Evolutionary conservation across 2,329 filamentous ascomycete species (phyloP).

Genomic region (Gaeumannomyces sp.): DNA sequence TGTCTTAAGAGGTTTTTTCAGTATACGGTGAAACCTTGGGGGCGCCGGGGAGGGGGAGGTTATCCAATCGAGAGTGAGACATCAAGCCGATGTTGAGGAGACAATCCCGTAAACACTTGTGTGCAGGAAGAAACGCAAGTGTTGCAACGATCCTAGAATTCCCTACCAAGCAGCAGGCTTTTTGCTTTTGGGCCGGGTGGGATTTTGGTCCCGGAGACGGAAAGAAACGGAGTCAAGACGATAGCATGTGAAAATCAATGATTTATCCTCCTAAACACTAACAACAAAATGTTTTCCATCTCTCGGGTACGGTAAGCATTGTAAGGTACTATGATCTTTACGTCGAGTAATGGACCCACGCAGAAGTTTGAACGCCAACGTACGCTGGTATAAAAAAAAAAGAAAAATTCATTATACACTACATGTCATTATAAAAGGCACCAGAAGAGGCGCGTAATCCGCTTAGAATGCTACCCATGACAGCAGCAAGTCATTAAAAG

Average conservation of each 20-base stretch:
- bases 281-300: neutral
- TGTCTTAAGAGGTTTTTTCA: neutral
- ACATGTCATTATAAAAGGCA: neutral
- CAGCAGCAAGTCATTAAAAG: neutral
- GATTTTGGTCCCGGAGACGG: neutral
- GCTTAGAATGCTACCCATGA: neutral
- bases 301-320: neutral
- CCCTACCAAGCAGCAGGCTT: neutral
- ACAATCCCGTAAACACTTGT: neutral
- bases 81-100: neutral
- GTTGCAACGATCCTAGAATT: neutral
- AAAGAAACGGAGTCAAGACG: neutral
- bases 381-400: neutral
- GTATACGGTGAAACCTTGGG: neutral
- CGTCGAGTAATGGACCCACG: neutral
- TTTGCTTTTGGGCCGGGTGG: neutral
- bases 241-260: neutral
- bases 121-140: neutral
- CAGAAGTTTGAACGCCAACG: neutral
- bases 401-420: constrained; percentile 1
- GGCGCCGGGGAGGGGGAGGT: no score
- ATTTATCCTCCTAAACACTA: neutral
- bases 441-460: neutral
- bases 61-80: neutral
- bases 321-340: neutral